Percentiles rank a stretch among this genome's conserved stretches.
Conservation (phyloP, 768 basidiomycete genomes). For the Amanita phalloides region DNA sequence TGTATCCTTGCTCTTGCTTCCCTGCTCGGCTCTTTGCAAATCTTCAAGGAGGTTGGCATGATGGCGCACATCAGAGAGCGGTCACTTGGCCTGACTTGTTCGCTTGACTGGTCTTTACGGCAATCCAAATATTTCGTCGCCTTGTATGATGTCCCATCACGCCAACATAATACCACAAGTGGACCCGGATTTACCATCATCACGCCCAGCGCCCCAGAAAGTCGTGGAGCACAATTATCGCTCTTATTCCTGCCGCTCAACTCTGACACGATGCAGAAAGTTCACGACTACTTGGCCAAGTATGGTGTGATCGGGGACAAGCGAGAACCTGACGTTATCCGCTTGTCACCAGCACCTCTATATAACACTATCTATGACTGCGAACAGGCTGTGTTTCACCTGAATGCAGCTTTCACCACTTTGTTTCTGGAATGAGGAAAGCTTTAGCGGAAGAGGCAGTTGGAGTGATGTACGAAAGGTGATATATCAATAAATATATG, state of each 20-base stretch:
- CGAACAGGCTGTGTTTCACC: conserved; percentile 48
- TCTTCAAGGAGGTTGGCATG: conserved; percentile 75
- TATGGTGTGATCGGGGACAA: conserved; percentile 89
- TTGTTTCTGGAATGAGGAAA: background rate
- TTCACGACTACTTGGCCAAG: conserved; percentile 49
- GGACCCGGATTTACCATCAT: conserved; percentile 77
- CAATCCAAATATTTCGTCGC: conserved; percentile 56
- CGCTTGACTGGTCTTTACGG: conserved; percentile 54
- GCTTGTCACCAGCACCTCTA: conserved; percentile 76
- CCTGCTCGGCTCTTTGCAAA: conserved; percentile 72
- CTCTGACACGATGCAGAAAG: conserved; percentile 56
- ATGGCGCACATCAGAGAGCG: conserved; percentile 58
- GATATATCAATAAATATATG: too few species aligned
- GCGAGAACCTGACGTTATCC: conserved; percentile 84
- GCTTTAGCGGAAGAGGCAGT: background rate
- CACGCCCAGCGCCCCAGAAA: conserved; percentile 59
- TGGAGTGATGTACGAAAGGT: background rate
- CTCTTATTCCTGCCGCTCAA: conserved; percentile 63
- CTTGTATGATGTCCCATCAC: conserved; percentile 20
- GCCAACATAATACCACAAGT: conserved; percentile 9
- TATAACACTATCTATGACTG: conserved; percentile 82
- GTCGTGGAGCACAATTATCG: conserved; percentile 83
- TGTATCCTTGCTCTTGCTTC: conserved; percentile 70
- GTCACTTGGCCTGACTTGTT: conserved; percentile 57
- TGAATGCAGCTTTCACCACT: conserved; percentile 48